phyloP scores from a whole-genome alignment of 352 stramenopile species.

The Globisporangium sylvaticum region DNA sequence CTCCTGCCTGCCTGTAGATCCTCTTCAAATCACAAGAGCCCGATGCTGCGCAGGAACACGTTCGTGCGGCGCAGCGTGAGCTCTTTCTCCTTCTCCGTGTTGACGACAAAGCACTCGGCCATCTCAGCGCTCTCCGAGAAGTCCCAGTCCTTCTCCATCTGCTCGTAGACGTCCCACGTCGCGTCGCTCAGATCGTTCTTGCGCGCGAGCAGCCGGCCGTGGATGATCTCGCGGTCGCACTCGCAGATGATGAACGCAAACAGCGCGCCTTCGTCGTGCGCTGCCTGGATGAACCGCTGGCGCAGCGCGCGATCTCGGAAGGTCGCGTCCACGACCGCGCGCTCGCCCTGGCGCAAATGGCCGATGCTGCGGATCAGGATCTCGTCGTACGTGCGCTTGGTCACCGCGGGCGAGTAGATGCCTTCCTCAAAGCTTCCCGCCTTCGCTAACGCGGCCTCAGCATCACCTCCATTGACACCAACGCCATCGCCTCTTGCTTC shows the following conservation, averaged over 20 bases:
- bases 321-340: constrained; percentile 57
- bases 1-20: too few species aligned
- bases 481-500: constrained; percentile 7
- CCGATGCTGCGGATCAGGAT: constrained; percentile 34
- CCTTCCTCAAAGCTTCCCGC: constrained; percentile 47
- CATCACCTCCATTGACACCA: constrained; percentile 3
- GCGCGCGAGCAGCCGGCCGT: constrained; percentile 51
- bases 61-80: constrained; percentile 51
- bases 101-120: constrained; percentile 45
- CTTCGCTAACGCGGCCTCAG: constrained; percentile 6
- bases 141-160: constrained; percentile 52
- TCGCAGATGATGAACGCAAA: constrained; percentile 56
- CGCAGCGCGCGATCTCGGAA: constrained; percentile 47
- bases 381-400: constrained; percentile 60
- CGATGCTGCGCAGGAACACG: constrained; percentile 54
- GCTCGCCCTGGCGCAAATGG: constrained; percentile 41
- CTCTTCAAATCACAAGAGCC: constrained; percentile 5
- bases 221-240: constrained; percentile 68
- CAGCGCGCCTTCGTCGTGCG: constrained; percentile 43
- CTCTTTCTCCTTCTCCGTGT: constrained; percentile 73
- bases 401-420: constrained; percentile 56
- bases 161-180: constrained; percentile 63
- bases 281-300: constrained; percentile 36
- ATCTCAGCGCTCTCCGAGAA: constrained; percentile 31
- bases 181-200: constrained; percentile 62